Evolutionary conservation across 805 yeast species (phyloP).

Genomic region (Candida coquimbonensis): DNA sequence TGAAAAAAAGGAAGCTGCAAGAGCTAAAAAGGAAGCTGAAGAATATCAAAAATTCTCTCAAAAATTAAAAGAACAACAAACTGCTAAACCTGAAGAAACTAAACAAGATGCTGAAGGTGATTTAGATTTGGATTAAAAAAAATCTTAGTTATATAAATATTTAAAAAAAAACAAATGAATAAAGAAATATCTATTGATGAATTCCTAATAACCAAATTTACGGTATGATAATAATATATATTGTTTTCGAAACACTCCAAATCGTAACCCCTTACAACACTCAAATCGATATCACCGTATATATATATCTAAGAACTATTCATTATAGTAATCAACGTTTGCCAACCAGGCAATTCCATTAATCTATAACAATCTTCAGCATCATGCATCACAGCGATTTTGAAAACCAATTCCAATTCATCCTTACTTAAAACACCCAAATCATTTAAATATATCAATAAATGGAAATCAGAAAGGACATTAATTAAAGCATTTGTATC

Average conservation of each 20-base stretch:
- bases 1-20: constrained; percentile 85
- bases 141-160: too few relatives aligned
- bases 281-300: too few relatives aligned
- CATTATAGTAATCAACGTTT: constrained; percentile 58
- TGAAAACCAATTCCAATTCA: constrained; percentile 46
- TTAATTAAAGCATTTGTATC: constrained; percentile 25
- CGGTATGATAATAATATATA: too few relatives aligned
- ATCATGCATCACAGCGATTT: constrained; percentile 37
- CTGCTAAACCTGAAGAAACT: constrained; percentile 13
- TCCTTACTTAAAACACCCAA: constrained; percentile 49
- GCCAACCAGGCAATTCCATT: constrained; percentile 71
- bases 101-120: constrained; percentile 33
- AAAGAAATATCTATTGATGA: too few relatives aligned
- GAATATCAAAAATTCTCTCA: constrained; percentile 38
- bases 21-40: constrained; percentile 82
- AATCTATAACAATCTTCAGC: constrained; percentile 42
- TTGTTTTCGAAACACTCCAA: too few relatives aligned
- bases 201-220: too few relatives aligned
- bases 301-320: constrained; percentile 19
- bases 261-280: too few relatives aligned
- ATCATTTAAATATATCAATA: constrained; percentile 50
- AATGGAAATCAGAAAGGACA: constrained; percentile 66
- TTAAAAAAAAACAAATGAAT: too few relatives aligned
- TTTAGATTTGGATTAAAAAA: constrained; percentile 28
- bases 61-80: constrained; percentile 26